Percentiles rank a stretch among this genome's conserved stretches.
Conservation (phyloP, 164 flowering plant genomes). For the Akebia trifoliata region DNA sequence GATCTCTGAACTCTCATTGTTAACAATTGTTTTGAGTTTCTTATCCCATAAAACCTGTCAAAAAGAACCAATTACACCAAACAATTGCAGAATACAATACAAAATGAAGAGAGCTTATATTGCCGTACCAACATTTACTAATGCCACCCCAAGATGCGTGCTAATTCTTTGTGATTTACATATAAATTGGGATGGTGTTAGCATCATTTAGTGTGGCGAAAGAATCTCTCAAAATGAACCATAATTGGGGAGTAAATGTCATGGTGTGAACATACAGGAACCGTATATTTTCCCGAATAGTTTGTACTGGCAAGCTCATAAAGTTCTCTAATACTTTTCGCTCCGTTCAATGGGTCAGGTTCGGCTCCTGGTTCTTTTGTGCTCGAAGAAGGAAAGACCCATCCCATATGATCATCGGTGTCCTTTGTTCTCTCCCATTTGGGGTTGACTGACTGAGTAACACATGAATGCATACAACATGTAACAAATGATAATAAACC, state of each 20-base stretch:
- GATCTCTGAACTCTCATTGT: conserved; percentile 88
- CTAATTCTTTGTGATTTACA: too few relatives aligned
- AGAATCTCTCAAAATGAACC: neutral
- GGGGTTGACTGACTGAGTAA: conserved; percentile 67
- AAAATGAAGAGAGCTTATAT: too few relatives aligned
- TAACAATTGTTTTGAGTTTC: conserved; percentile 79
- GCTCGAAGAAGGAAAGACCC: conserved; percentile 74
- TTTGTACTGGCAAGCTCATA: conserved; percentile 85
- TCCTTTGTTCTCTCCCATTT: conserved; percentile 84
- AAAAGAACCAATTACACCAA: neutral
- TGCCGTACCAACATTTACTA: too few relatives aligned
- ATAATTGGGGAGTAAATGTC: neutral
- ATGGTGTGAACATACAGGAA: conserved; percentile 57
- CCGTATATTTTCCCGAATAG: conserved; percentile 83
- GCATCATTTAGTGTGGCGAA: too few relatives aligned
- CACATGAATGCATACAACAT: neutral
- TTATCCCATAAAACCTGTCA: conserved; percentile 93
- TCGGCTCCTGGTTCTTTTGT: conserved; percentile 77
- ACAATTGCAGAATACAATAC: neutral
- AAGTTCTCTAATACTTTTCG: conserved; percentile 59
- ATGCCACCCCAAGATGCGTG: too few relatives aligned
- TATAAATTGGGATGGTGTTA: too few relatives aligned
- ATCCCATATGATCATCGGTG: conserved; percentile 87
- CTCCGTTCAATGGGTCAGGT: conserved; percentile 75
- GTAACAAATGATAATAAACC: neutral